phyloP scores from a whole-genome alignment of 1,284 basidiomycete genomes.

The Athelia psychrophila region DNA sequence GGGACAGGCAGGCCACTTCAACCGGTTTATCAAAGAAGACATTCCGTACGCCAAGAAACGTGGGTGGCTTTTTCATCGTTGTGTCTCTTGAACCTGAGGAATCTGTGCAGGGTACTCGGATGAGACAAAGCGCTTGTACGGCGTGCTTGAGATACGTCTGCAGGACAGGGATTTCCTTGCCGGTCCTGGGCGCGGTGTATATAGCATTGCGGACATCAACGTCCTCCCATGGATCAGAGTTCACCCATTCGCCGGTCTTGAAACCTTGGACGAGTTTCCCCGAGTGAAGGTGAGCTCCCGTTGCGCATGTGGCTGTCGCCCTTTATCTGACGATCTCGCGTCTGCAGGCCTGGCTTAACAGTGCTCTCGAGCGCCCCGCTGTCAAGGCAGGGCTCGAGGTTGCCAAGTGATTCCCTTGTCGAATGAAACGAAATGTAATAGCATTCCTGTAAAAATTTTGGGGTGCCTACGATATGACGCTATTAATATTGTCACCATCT shows the following conservation, averaged over 20 bases:
- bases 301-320: slow-evolving; percentile 5
- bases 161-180: slow-evolving; percentile 65
- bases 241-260: slow-evolving; percentile 45
- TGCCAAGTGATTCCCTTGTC: not conserved
- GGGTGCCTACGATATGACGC: no score
- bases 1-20: slow-evolving; percentile 69
- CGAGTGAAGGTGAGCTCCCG: slow-evolving; percentile 40
- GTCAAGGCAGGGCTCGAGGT: slow-evolving; percentile 30
- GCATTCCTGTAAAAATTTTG: no score
- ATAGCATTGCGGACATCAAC: slow-evolving; percentile 67
- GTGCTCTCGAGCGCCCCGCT: slow-evolving; percentile 37
- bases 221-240: slow-evolving; percentile 52
- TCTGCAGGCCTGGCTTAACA: slow-evolving; percentile 37
- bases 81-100: not conserved
- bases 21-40: slow-evolving; percentile 53
- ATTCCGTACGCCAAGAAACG: slow-evolving; percentile 65
- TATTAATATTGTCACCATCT: no score
- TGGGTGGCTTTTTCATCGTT: slow-evolving; percentile 22
- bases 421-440: no score
- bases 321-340: no score
- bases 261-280: slow-evolving; percentile 56
- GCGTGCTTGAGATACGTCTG: slow-evolving; percentile 73
- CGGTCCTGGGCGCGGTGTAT: slow-evolving; percentile 63
- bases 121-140: slow-evolving; percentile 77
- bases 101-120: slow-evolving; percentile 56